Base-by-base conservation (phyloP, 768 basidiomycete species). In the Podaxis sp. region DNA sequence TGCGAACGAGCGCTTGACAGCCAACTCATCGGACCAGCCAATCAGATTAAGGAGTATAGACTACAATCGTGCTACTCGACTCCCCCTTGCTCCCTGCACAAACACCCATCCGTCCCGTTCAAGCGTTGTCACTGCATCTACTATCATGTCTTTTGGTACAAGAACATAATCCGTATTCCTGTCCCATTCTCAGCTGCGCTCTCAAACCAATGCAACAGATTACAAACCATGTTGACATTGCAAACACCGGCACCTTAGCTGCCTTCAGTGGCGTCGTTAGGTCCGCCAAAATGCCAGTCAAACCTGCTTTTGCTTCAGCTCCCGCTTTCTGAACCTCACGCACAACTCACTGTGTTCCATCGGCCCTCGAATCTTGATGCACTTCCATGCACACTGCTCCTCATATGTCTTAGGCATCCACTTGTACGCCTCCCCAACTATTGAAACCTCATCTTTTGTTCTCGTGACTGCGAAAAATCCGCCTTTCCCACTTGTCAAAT, bases 141-240 rank as follows among this genome's bases (percentile, higher is more conserved):
- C 66, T 7, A 78, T 67, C 69, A 77, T 77, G 36, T 75, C 79
- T 57, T 72, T 75, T 15, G 84, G 82, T 22, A 89, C 80, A 26
- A 89, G 72, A 11, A 89, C 74, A 68, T 85, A 87, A 68, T 89
- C 87, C 4, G 87, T 89, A 70, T 87, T 86, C 86, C 86, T 88
- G 64, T 22, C 30, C 17, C 24, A n/a, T 11, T 33, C 39, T 49
- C 28, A 39, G 53, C 22, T 53, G 44, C 51, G 33, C 56, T 6
- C 15, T 15, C 40, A 42, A 2, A 15, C 17, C 49, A 8, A 7
- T 15, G 1, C 13, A 9, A 22, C 8, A 39, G 8, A 28, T 33
- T 26, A 26, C 77, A 64, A 64, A 87, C 86, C 84, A 90, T 26
- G 87, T 89, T 5, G 87, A 88, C 39, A 87, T 59, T 17, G 80